Evolutionary conservation across 2,329 filamentous ascomycete genomes (phyloP).

Genomic region (Beauveria caledonica): DNA sequence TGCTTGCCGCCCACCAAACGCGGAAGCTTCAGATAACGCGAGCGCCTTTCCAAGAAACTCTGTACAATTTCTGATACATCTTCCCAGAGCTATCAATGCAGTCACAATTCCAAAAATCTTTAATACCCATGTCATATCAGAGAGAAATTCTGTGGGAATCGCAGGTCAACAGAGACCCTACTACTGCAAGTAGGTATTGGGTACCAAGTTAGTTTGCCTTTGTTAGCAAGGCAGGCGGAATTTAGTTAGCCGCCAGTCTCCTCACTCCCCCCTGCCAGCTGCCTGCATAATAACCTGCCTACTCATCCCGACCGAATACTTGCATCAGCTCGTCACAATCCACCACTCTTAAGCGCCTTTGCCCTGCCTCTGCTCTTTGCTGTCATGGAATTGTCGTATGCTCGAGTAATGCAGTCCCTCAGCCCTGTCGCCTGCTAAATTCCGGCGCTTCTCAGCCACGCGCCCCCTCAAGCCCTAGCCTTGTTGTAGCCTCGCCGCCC

Average conservation of each 20-base stretch:
- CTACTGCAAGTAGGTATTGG: too few species aligned
- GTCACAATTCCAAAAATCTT: too few species aligned
- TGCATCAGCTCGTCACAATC: neutral
- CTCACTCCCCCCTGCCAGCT: neutral
- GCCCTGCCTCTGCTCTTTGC: neutral
- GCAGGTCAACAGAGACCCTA: too few species aligned
- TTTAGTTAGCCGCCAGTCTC: neutral
- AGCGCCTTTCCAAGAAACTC: too few species aligned
- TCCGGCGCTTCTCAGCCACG: neutral
- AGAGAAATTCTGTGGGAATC: too few species aligned
- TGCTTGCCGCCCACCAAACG: too few species aligned
- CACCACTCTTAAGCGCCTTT: neutral
- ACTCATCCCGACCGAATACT: neutral
- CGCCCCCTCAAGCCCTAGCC: neutral
- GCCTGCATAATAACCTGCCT: neutral
- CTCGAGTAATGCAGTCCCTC: neutral
- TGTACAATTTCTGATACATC: too few species aligned
- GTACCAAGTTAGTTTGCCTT: too few species aligned
- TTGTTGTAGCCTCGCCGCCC: neutral
- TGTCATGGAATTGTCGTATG: neutral
- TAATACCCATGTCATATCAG: too few species aligned
- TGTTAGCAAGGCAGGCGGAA: too few species aligned
- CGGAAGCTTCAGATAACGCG: too few species aligned
- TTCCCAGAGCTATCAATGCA: too few species aligned
- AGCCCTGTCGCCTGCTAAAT: neutral